Base-by-base conservation (phyloP, 2,329 filamentous ascomycete genomes). In the Ascochyta clinopodiicola region DNA sequence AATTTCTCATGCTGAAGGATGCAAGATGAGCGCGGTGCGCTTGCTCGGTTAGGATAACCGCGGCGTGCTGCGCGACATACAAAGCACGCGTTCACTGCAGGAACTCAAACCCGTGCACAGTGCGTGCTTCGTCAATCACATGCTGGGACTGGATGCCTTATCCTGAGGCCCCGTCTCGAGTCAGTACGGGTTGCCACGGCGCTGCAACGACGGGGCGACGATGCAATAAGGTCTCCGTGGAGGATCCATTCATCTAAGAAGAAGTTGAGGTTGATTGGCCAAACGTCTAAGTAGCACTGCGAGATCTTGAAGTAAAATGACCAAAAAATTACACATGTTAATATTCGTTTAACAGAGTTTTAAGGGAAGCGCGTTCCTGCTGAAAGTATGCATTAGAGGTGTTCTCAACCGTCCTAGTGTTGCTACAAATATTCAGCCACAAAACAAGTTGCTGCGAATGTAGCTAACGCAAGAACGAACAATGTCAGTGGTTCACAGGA, bases 141-240 rank as follows among this genome's bases (percentile, higher is more conserved):
- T 13, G 21, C 13, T 43, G 31, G 17, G 21, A 17, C 27, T 36
- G 51, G 40, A 50, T 19, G 52, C 40, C 52, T 50, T 50, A 46
- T 40, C 22, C 32, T 17, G 4, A 17, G 12, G 12, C 5, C 29
- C 39, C 36, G 21, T 17, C 22, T 45, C 45, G 51, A 55, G 51
- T 55, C 51, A 55, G 45, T 31, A 4, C 1, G 31, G 39, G 25
- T 21, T 31, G 50, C 49, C 36, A 40, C 42, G 36, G 42, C 29
- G 35, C 40, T 52, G 29, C 36, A 35, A 35, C 25, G 31, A 37
- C 34, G 40, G 29, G 19, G 21, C 8, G 22, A 27, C 21, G 37
- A 42, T 27, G 13, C 15, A 3, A 27, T 13, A 21, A 10, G 31
- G 39, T 19, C 25, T 27, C 5, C 9, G 32, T 39, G 24, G 15